Conservation (phyloP, 495 filamentous ascomycete genomes). For the Hypoxylon rickii region DNA sequence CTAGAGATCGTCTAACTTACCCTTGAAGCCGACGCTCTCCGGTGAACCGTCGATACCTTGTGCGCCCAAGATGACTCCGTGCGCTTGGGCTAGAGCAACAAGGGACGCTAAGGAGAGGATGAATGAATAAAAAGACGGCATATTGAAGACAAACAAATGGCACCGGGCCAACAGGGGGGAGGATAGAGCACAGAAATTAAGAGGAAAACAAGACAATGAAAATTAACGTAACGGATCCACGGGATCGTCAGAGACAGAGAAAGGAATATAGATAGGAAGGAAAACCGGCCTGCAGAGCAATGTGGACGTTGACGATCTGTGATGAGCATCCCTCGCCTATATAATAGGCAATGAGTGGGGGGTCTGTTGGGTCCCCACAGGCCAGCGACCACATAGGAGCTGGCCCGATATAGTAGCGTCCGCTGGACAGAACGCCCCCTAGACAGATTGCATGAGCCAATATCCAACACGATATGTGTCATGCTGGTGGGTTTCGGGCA, state of each 20-base stretch:
- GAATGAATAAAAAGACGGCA: constrained; percentile 37
- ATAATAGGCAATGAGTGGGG: constrained; percentile 10
- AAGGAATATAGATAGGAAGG: constrained; percentile 40
- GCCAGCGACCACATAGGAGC: constrained; percentile 1
- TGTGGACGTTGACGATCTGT: constrained; percentile 22
- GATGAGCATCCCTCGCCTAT: constrained; percentile 25
- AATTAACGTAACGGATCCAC: constrained; percentile 38
- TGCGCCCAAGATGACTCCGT: constrained; percentile 50
- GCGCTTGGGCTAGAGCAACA: constrained; percentile 42
- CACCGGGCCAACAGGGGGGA: constrained; percentile 33
- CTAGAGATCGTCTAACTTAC: constrained; percentile 15
- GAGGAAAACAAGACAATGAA: constrained; percentile 39
- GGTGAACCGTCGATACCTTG: constrained; percentile 47
- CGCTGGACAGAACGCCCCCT: constrained; percentile 21
- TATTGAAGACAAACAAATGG: constrained; percentile 34
- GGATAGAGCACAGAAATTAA: constrained; percentile 40
- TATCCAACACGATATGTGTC: constrained; percentile 38
- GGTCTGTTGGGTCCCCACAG: constrained; percentile 16
- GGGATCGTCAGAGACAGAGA: constrained; percentile 41
- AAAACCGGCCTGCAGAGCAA: constrained; percentile 38
- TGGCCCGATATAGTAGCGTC: neutral
- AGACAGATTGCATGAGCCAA: constrained; percentile 23
- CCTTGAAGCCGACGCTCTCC: constrained; percentile 49
- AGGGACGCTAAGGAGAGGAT: constrained; percentile 43
- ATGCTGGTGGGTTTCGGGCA: constrained; percentile 29